Base-by-base conservation (phyloP, 2,329 filamentous ascomycete genomes). In the Ascomycota sp. region DNA sequence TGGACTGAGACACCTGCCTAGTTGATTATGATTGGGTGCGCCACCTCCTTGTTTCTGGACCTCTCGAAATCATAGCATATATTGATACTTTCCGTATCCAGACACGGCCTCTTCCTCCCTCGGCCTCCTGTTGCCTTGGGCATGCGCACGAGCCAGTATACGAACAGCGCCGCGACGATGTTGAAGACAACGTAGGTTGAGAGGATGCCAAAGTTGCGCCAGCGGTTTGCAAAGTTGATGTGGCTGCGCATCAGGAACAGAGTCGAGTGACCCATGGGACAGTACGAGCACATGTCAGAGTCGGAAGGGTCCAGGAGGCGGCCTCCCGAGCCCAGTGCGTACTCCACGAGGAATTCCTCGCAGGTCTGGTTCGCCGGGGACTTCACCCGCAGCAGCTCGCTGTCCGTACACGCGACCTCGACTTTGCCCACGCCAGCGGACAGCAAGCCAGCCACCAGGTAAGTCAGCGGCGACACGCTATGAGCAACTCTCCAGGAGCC, bases 401-500 rank as follows among this genome's bases (percentile, higher is more conserved):
- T 78, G 5, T 47, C 38, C 1, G 77, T 68, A 48, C 83, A 93
- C 0, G 47, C 39, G 21, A 86, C 70, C 0, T 52, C 29, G 0
- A 68, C 69, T 41, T 76, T 73, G 25, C 77, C 76, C 5, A 92
- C 55, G 3, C 69, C 79, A 1, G 66, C 67, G 0, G 74, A 64
- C 0, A 86, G 50, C 55, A 92, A 71, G 15, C 73, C 78, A 8
- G 65, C 64, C 19, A 86, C 69, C 11, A 89, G 56, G 47, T 92
- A 93, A 0, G 77, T 85, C 41, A 93, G 78, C 0, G 83, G 82
- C 0, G 75, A 82, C 29, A 83, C 55, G 28, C 76, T 69, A 52
- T 86, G 38, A 73, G 83, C 79, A 59, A 82, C 82, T 40, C 75
- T 72, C 77, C 79, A 86, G 61, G 85, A 83, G 5, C 66, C 56